These are phyloP conservation scores for Fistulinella cinereoalba DNA, from an alignment of 1,284 basidiomycete genomes.

Conservation along the genomic window DNA sequence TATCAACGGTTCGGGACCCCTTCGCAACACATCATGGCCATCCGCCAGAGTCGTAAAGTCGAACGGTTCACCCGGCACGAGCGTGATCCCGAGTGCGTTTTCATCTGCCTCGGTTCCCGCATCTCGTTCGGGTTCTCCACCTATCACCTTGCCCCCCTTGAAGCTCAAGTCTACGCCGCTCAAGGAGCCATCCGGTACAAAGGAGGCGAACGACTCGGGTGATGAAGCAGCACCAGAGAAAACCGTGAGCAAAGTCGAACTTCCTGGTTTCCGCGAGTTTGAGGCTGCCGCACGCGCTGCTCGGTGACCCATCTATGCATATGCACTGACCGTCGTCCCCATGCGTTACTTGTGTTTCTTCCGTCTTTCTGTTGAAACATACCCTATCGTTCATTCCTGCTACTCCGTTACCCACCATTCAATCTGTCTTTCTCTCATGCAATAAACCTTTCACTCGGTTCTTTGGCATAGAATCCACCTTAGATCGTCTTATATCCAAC, in stretches of 20 bases:
- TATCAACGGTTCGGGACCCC: conserved; percentile 49
- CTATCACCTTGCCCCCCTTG: conserved; percentile 66
- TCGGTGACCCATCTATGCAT: conserved; percentile 17
- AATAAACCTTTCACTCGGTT: conserved; percentile 7
- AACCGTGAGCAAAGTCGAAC: conserved; percentile 24
- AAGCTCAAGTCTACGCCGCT: conserved; percentile 41
- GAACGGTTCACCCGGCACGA: conserved; percentile 11
- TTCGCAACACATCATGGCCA: conserved; percentile 40
- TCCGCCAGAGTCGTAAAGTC: conserved; percentile 28
- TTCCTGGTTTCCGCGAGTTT: conserved; percentile 37
- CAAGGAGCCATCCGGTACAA: conserved; percentile 13
- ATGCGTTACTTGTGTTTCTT: conserved; percentile 10
- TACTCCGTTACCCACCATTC: conserved; percentile 6
- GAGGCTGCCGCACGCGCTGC: conserved; percentile 30
- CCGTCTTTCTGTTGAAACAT: conserved; percentile 11
- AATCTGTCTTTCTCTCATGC: conserved; percentile 6
- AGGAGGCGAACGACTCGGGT: conserved; percentile 19
- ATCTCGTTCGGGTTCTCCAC: conserved; percentile 61
- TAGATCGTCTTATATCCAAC: conserved; percentile 17
- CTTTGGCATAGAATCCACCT: conserved; percentile 21
- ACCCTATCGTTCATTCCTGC: conserved; percentile 18
- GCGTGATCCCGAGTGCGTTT: conserved; percentile 6
- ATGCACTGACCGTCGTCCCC: background rate
- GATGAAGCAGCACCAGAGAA: conserved; percentile 24
- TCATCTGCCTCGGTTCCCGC: conserved; percentile 44